These are phyloP conservation scores for Kazachstania taianensis DNA, from an alignment of 805 yeast species.

Conservation along the genomic window DNA sequence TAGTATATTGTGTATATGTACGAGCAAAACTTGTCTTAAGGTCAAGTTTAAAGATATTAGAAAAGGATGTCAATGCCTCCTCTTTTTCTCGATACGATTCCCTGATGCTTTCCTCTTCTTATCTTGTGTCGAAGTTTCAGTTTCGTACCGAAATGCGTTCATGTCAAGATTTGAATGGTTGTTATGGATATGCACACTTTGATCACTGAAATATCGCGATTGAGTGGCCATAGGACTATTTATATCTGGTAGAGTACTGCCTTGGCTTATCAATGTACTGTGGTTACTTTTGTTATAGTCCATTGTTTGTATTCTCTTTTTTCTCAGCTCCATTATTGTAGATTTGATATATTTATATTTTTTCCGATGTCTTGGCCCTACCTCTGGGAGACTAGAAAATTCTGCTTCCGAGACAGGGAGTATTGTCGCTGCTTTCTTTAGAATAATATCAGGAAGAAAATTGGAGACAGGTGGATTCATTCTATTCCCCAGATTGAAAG, in stretches of 20 bases:
- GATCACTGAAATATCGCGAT: constrained; percentile 20
- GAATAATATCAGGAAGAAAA: constrained; percentile 18
- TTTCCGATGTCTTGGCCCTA: constrained; percentile 12
- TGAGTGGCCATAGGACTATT: constrained; percentile 5
- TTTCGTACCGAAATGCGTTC: no score
- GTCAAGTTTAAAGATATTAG: no score
- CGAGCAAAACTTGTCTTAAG: no score
- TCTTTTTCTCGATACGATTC: no score
- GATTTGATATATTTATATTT: constrained; percentile 19
- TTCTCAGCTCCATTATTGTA: constrained; percentile 16
- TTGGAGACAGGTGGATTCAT: constrained; percentile 19
- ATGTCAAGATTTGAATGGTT: no score
- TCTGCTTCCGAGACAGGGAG: constrained; percentile 21
- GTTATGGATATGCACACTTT: no score
- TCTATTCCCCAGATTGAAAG: constrained; percentile 14
- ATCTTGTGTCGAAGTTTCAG: no score
- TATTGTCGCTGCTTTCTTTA: constrained; percentile 18
- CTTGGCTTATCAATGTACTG: constrained; percentile 9
- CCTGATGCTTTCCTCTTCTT: no score
- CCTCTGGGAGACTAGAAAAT: constrained; percentile 15
- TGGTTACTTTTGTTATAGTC: constrained; percentile 1
- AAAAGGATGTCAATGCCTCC: no score
- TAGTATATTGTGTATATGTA: no score
- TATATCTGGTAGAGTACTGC: constrained; percentile 11
- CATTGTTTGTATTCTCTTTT: constrained; percentile 8